Conservation (phyloP, 2,329 filamentous ascomycete species). For the Coniochaeta sp. region DNA sequence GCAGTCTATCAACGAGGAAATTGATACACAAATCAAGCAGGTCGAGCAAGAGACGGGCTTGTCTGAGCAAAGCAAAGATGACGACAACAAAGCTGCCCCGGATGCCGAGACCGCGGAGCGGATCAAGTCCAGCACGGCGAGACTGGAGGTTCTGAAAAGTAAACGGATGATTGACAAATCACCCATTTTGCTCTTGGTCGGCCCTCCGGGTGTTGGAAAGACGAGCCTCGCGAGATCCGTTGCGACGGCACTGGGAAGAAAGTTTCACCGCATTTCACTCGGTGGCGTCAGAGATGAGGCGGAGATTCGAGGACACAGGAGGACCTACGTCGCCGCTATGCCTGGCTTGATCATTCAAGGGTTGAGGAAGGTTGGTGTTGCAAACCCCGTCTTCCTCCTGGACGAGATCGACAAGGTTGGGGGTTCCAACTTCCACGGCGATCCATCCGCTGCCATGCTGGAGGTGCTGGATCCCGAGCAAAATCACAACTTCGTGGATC, state of each 20-base stretch:
- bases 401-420: slow-evolving; percentile 99
- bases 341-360: slow-evolving; percentile 91
- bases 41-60: slow-evolving; percentile 48
- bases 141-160: slow-evolving; percentile 67
- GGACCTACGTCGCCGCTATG: slow-evolving; percentile 99
- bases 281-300: slow-evolving; percentile 94
- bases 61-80: slow-evolving; percentile 30
- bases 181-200: slow-evolving; percentile 86
- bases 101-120: slow-evolving; percentile 20
- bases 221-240: slow-evolving; percentile 92
- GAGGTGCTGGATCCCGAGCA: slow-evolving; percentile 97
- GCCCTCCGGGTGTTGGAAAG: slow-evolving; percentile 91
- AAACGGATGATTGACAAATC: slow-evolving; percentile 91
- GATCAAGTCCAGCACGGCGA: slow-evolving; percentile 43
- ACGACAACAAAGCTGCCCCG: slow-evolving; percentile 8
- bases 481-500: slow-evolving; percentile 89
- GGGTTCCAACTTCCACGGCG: slow-evolving; percentile 83
- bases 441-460: slow-evolving; percentile 94
- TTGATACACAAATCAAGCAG: slow-evolving; percentile 70
- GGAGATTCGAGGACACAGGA: slow-evolving; percentile 88
- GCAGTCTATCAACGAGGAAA: slow-evolving; percentile 76
- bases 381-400: slow-evolving; percentile 90
- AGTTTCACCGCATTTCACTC: slow-evolving; percentile 95
- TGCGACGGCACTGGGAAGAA: slow-evolving; percentile 82
- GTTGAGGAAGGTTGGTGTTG: slow-evolving; percentile 87